phyloP scores from a whole-genome alignment of 139 green algal genomes.

The Micractinium sp. region DNA sequence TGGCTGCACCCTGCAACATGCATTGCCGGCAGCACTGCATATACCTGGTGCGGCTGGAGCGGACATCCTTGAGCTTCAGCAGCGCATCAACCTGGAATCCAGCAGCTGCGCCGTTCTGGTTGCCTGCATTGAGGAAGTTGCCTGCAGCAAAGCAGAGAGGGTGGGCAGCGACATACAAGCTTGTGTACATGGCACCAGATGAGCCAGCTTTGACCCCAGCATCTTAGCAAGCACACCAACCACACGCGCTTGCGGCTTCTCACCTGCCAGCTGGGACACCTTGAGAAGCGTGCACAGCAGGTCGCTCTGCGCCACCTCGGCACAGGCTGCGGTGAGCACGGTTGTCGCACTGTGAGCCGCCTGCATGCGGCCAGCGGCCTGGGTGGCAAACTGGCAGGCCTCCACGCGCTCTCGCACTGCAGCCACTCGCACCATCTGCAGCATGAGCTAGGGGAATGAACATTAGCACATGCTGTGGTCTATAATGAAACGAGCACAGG shows the following conservation, averaged over 20 bases:
- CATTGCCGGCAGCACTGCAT: neutral
- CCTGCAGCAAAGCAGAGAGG: conserved; percentile 18
- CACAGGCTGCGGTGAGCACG: conserved; percentile 42
- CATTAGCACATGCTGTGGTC: too few species aligned
- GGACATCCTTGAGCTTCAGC: conserved; percentile 64
- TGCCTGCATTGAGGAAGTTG: conserved; percentile 70
- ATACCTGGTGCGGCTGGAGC: conserved; percentile 46
- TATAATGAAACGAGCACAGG: neutral
- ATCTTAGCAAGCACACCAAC: neutral
- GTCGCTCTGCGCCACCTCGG: conserved; percentile 51
- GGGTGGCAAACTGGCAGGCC: neutral
- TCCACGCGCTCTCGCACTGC: conserved; percentile 4
- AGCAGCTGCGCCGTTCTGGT: conserved; percentile 32
- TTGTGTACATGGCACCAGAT: neutral
- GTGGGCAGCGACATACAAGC: neutral
- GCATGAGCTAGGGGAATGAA: neutral
- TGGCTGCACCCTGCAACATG: too few species aligned
- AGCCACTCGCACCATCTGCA: conserved; percentile 14
- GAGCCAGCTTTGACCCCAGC: too few species aligned
- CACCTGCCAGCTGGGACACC: conserved; percentile 9
- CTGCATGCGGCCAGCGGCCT: neutral
- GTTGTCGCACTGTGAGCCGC: neutral
- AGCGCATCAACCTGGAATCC: conserved; percentile 59
- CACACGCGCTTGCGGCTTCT: neutral
- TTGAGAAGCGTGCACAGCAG: conserved; percentile 46